A percentile compares a stretch with the other conserved stretches of the same genome.
phyloP scores from a whole-genome alignment of 768 basidiomycete genomes.

The Cytidiella melzeri region DNA sequence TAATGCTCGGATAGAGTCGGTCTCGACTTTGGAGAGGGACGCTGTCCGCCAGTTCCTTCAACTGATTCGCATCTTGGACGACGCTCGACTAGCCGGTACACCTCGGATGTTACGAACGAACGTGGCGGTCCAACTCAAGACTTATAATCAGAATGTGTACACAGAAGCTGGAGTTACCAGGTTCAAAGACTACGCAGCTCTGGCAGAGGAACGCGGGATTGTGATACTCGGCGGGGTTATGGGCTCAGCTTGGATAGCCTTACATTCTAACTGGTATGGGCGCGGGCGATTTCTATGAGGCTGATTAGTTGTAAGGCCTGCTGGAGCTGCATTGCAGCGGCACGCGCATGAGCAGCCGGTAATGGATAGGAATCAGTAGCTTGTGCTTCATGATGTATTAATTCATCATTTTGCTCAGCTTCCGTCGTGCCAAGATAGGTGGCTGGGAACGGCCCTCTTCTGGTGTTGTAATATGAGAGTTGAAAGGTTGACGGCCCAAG shows the following conservation, averaged over 20 bases:
- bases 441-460: too few relatives aligned
- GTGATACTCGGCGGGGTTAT: constrained; percentile 8
- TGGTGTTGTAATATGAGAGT: too few relatives aligned
- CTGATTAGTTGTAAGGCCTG: too few relatives aligned
- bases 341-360: too few relatives aligned
- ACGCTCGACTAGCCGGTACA: constrained; percentile 1
- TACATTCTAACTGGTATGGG: constrained; percentile 3
- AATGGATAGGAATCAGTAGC: too few relatives aligned
- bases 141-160: constrained; percentile 4
- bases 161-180: constrained; percentile 9
- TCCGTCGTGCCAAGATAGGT: too few relatives aligned
- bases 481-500: too few relatives aligned
- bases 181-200: constrained; percentile 13
- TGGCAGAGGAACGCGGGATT: constrained; percentile 11
- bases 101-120: constrained; percentile 2
- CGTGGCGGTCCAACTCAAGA: constrained; percentile 7
- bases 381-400: too few relatives aligned
- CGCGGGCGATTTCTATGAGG: background rate
- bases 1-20: too few relatives aligned
- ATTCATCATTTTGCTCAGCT: too few relatives aligned
- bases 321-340: too few relatives aligned
- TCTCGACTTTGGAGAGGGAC: too few relatives aligned
- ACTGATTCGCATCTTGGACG: constrained; percentile 7
- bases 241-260: constrained; percentile 8
- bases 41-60: constrained; percentile 1